Evolutionary conservation across 2,329 filamentous ascomycete species (phyloP).

Genomic region (Coleophoma eucalyptorum): DNA sequence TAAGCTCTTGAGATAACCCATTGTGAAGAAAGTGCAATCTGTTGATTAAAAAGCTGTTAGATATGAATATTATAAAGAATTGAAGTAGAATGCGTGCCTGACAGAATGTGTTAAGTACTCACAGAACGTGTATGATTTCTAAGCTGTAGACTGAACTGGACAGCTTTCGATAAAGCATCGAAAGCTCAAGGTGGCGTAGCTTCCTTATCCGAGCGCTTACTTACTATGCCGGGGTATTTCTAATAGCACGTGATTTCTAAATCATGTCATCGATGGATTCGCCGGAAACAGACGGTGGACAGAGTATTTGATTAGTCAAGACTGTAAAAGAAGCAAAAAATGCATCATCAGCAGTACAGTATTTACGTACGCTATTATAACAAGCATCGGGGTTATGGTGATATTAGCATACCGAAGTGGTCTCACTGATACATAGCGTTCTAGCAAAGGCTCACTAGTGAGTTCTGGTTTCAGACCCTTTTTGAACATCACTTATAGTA

Average conservation of each 20-base stretch:
- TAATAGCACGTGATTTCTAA: neutral
- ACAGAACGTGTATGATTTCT: neutral
- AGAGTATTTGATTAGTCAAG: too few species aligned
- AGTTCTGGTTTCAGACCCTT: too few species aligned
- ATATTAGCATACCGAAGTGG: too few species aligned
- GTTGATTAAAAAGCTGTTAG: neutral
- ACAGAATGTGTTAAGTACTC: neutral
- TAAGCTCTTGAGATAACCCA: conserved; percentile 52
- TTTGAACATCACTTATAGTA: too few species aligned
- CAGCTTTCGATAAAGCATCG: conserved; percentile 3
- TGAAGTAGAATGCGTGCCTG: neutral
- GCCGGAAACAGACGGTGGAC: too few species aligned
- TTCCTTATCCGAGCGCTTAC: neutral
- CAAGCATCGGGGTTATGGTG: too few species aligned
- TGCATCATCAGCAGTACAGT: too few species aligned
- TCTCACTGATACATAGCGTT: too few species aligned
- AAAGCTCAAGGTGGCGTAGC: conserved; percentile 1
- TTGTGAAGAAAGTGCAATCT: conserved; percentile 11
- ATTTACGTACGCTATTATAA: too few species aligned
- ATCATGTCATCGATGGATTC: too few species aligned
- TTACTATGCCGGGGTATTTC: neutral
- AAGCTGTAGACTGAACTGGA: neutral
- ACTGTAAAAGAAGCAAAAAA: too few species aligned
- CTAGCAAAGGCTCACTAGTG: too few species aligned
- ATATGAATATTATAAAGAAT: neutral